phyloP scores from a whole-genome alignment of 257 asterid species.

The Nicotiana tomentosiformis region DNA sequence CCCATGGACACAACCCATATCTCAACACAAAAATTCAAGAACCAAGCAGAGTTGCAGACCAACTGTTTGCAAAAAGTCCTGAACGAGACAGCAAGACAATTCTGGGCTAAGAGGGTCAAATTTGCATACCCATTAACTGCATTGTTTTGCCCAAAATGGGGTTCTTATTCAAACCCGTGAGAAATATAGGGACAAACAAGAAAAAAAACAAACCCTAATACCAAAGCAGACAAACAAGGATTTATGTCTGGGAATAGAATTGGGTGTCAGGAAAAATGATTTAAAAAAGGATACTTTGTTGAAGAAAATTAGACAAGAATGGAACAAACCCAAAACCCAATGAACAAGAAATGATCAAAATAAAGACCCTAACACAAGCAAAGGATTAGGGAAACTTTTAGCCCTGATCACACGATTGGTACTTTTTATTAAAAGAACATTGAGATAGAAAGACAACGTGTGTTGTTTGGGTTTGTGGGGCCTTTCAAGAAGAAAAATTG shows the following conservation, averaged over 20 bases:
- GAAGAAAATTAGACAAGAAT: not conserved
- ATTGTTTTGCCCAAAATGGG: not conserved
- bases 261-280: not conserved
- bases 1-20: constrained; percentile 88
- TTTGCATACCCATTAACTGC: constrained; percentile 15
- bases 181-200: not conserved
- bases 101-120: constrained; percentile 20
- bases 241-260: constrained; percentile 1
- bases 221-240: constrained; percentile 5
- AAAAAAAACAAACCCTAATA: not conserved
- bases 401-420: constrained; percentile 16
- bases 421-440: constrained; percentile 19
- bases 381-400: constrained; percentile 12
- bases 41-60: constrained; percentile 19
- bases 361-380: not conserved
- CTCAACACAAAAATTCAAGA: constrained; percentile 18
- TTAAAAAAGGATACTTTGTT: not conserved
- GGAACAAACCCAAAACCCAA: constrained; percentile 8
- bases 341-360: not conserved
- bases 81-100: constrained; percentile 27
- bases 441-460: constrained; percentile 12
- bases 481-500: constrained; percentile 10
- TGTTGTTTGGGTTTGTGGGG: constrained; percentile 29
- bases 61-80: constrained; percentile 39
- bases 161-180: not conserved